These are phyloP conservation scores for Xerophyta viscosa DNA, from an alignment of 106 monocot species.

Conservation along the genomic window DNA sequence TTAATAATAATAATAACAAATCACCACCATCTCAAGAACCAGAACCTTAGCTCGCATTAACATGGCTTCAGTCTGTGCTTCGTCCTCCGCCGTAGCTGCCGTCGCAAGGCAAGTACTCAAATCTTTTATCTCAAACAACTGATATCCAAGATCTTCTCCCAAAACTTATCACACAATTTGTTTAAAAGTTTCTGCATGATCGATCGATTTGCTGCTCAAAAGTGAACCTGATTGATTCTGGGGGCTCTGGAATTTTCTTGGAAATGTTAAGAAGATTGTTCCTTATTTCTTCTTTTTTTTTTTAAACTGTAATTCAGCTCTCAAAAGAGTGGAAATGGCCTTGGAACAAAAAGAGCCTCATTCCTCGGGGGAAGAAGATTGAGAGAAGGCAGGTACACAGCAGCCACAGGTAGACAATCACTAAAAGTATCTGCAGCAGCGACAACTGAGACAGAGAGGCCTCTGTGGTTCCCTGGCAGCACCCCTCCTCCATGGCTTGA, in stretches of 20 bases:
- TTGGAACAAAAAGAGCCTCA: slow-evolving; percentile 36
- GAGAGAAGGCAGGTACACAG: slow-evolving; percentile 20
- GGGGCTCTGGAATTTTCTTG: too few species aligned
- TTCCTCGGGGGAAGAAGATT: slow-evolving; percentile 57
- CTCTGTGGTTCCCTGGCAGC: slow-evolving; percentile 98
- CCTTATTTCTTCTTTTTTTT: neutral
- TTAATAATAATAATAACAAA: neutral
- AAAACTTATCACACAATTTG: neutral
- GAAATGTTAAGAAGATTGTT: neutral
- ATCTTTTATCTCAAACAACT: neutral
- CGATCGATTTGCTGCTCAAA: too few species aligned
- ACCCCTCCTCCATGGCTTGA: slow-evolving; percentile 97
- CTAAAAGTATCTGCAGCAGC: slow-evolving; percentile 51
- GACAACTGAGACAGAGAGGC: slow-evolving; percentile 60
- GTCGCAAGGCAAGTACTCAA: slow-evolving; percentile 33
- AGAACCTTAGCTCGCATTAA: neutral
- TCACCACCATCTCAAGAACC: neutral
- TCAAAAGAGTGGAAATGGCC: slow-evolving; percentile 29
- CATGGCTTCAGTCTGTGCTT: slow-evolving; percentile 66
- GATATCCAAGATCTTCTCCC: neutral
- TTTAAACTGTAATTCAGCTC: slow-evolving; percentile 37
- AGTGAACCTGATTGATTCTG: too few species aligned
- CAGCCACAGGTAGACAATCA: slow-evolving; percentile 12
- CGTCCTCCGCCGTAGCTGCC: slow-evolving; percentile 49
- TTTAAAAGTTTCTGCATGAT: neutral